Percentiles rank a stretch among this genome's conserved stretches.
phyloP scores from a whole-genome alignment of 2,329 filamentous ascomycete genomes.

The Aspergillus sergii region DNA sequence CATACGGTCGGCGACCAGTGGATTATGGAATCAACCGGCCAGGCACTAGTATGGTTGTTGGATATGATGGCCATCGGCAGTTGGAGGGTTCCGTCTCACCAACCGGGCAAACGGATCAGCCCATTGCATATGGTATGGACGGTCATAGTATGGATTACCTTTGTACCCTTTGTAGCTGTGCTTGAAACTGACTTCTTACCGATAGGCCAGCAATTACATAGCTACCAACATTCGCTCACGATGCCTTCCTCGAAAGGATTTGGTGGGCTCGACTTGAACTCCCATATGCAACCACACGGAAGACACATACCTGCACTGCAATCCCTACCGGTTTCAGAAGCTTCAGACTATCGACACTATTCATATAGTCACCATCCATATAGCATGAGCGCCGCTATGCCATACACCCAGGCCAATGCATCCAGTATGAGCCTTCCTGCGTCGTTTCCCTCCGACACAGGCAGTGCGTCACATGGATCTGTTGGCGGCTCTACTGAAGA shows the following conservation, averaged over 20 bases:
- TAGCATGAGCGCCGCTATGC: constrained; percentile 30
- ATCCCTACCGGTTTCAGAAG: constrained; percentile 35
- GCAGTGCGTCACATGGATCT: constrained; percentile 18
- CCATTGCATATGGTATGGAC: constrained; percentile 33
- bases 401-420: constrained; percentile 36
- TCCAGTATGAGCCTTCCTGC: constrained; percentile 40
- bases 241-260: constrained; percentile 31
- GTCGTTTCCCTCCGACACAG: constrained; percentile 34
- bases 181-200: constrained; percentile 1
- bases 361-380: constrained; percentile 32
- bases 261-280: constrained; percentile 29
- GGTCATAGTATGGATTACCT: constrained; percentile 26
- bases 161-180: background rate
- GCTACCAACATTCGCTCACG: constrained; percentile 29
- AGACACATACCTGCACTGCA: constrained; percentile 34
- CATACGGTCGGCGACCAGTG: constrained; percentile 32
- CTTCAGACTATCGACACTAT: constrained; percentile 38
- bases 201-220: constrained; percentile 33
- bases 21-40: constrained; percentile 32
- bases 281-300: constrained; percentile 29
- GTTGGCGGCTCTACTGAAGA: constrained; percentile 25
- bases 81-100: constrained; percentile 39
- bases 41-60: constrained; percentile 28
- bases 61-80: constrained; percentile 32
- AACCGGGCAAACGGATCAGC: constrained; percentile 30